Evolutionary conservation across 371 early-diverging fungal genomes (phyloP).

Genomic region (Smittium culicis): DNA sequence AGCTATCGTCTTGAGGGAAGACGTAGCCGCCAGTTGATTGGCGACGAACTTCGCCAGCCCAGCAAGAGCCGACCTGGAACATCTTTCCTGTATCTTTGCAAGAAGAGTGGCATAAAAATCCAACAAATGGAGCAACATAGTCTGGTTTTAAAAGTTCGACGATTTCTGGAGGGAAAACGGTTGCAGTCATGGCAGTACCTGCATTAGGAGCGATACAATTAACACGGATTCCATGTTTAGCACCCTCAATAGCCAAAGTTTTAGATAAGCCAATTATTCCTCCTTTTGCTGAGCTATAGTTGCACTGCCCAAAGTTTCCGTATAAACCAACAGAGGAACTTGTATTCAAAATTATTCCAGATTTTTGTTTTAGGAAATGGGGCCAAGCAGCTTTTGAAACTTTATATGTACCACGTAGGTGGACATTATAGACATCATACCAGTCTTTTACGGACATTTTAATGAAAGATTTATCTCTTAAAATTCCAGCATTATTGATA

Average conservation of each 20-base stretch:
- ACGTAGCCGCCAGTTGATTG: slow-evolving; percentile 54
- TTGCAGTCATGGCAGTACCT: slow-evolving; percentile 65
- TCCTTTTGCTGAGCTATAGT: slow-evolving; percentile 76
- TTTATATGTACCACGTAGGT: slow-evolving; percentile 55
- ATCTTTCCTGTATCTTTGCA: slow-evolving; percentile 40
- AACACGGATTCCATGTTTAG: slow-evolving; percentile 45
- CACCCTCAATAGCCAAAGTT: slow-evolving; percentile 59
- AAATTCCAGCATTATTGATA: slow-evolving; percentile 59
- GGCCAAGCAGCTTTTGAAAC: slow-evolving; percentile 57
- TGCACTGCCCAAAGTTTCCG: slow-evolving; percentile 97
- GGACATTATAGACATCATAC: slow-evolving; percentile 52
- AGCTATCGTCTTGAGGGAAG: slow-evolving; percentile 42
- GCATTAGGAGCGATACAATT: slow-evolving; percentile 68
- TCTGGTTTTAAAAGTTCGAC: slow-evolving; percentile 67
- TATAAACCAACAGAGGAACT: slow-evolving; percentile 92
- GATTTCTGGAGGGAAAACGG: slow-evolving; percentile 58
- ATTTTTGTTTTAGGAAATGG: slow-evolving; percentile 40
- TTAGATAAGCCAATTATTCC: slow-evolving; percentile 53
- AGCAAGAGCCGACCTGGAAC: slow-evolving; percentile 62
- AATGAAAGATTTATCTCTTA: slow-evolving; percentile 84
- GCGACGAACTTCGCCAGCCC: slow-evolving; percentile 53
- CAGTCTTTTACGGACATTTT: slow-evolving; percentile 74
- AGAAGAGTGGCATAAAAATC: slow-evolving; percentile 46
- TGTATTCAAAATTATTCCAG: slow-evolving; percentile 62
- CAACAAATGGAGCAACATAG: slow-evolving; percentile 63